Base-by-base conservation (phyloP, 2,329 filamentous ascomycete species). In the Talaromyces sp. region DNA sequence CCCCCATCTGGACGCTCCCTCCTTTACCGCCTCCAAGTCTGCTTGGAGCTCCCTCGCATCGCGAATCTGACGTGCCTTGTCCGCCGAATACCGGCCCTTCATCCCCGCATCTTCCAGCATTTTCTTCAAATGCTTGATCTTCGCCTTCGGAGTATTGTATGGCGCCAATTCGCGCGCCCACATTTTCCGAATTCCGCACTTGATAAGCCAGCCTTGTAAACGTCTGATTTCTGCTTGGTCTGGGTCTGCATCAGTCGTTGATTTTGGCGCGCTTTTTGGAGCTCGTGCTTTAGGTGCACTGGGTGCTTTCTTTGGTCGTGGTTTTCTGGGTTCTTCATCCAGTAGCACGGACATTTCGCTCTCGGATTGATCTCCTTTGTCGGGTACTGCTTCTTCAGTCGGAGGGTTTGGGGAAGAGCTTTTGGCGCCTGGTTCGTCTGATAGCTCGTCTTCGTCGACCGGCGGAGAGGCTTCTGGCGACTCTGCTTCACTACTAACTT, bases 171-270 rank as follows among this genome's bases (percentile, higher is more conserved):
- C 92, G 68, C 90, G 88, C 59, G 85, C 86, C 94, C 95, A 99
- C 67, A 97, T 86, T 75, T 97, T 98, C 62, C 92, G 90, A 63
- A 97, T 87, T 35, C 94, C 94, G 72, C 94, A 99, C 77, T 97
- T 97, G 54, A 89, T 80, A 7, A 99, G 85, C 77, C 94, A 92
- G 9, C 88, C 86, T 78, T 98, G 94, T 3, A 98, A 82, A 58
- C 88, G 90, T 77, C 97, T 98, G 74, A 97, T 90, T 75, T 96
- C 91, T 3, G 86, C 88, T 66, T 92, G 87, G 66, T 93, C 85
- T 0, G 89, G 86, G 19, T 88, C 82, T 1, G 80, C 70, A 9
- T 82, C 72, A n/a, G 79, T 71, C 65, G 83, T 82, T 19, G 83
- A 62, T 71, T 80, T 78, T 1, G 75, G 68, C 16, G 72, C 63